phyloP scores from a whole-genome alignment of 495 filamentous ascomycete species.

The Bombardia bombarda region DNA sequence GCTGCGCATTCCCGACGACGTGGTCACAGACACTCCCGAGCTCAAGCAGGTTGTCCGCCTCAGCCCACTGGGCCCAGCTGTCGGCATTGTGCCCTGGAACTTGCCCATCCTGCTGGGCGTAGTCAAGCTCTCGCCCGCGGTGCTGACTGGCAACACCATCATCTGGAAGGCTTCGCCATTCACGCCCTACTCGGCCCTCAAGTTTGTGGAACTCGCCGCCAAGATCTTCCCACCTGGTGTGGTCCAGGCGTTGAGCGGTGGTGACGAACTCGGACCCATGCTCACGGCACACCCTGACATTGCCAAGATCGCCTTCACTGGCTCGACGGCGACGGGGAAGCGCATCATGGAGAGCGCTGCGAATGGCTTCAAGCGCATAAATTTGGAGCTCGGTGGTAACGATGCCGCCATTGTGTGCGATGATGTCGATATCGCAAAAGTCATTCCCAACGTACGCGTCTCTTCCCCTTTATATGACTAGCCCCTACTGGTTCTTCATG shows the following conservation, averaged over 20 bases:
- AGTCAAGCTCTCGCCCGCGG: slow-evolving; percentile 45
- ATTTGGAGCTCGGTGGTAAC: too few relatives aligned
- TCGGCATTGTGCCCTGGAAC: slow-evolving; percentile 54
- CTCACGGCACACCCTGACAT: slow-evolving; percentile 50
- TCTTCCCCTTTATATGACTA: too few relatives aligned
- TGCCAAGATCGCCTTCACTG: slow-evolving; percentile 13
- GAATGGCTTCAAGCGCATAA: too few relatives aligned
- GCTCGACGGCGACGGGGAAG: slow-evolving; percentile 48
- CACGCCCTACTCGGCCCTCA: slow-evolving; percentile 58
- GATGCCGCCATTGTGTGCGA: slow-evolving; percentile 58
- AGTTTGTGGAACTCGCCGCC: slow-evolving; percentile 54
- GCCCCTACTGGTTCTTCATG: too few relatives aligned
- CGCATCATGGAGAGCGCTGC: slow-evolving; percentile 43
- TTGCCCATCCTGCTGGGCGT: slow-evolving; percentile 46
- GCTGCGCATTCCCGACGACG: slow-evolving; percentile 7
- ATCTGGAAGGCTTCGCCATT: slow-evolving; percentile 56
- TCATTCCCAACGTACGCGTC: slow-evolving; percentile 44
- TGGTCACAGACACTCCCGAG: slow-evolving; percentile 38
- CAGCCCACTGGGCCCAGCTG: slow-evolving; percentile 43
- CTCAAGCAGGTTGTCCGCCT: slow-evolving; percentile 25
- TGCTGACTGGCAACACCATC: slow-evolving; percentile 51
- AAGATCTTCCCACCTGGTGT: slow-evolving; percentile 56
- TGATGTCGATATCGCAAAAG: slow-evolving; percentile 55
- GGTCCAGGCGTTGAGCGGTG: slow-evolving; percentile 56
- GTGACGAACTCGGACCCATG: slow-evolving; percentile 51